Evolutionary conservation across 768 basidiomycete species (phyloP).

Genomic region (Pisolithus sp.): DNA sequence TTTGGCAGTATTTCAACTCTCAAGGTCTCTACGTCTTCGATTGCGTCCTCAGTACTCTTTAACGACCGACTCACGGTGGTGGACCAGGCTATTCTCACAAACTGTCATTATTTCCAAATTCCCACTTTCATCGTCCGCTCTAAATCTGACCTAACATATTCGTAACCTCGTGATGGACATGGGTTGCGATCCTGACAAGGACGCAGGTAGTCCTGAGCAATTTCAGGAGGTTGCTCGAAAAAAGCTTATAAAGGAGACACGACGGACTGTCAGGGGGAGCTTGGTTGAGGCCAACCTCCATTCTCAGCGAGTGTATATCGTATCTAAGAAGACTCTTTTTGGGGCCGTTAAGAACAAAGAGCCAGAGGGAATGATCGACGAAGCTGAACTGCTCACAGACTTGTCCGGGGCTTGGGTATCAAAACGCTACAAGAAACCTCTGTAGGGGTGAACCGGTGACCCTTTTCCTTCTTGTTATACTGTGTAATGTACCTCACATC

Average conservation of each 20-base stretch:
- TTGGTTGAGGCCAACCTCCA: constrained; percentile 9
- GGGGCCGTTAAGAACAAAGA: not conserved
- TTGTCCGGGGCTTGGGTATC: too few relatives aligned
- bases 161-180: constrained; percentile 6
- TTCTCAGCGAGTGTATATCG: constrained; percentile 10
- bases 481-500: too few relatives aligned
- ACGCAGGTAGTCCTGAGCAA: not conserved
- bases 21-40: constrained; percentile 26
- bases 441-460: too few relatives aligned
- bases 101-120: constrained; percentile 17
- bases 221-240: constrained; percentile 2
- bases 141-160: too few relatives aligned
- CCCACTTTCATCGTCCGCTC: too few relatives aligned
- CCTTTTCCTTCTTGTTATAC: too few relatives aligned
- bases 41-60: constrained; percentile 14
- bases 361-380: constrained; percentile 1
- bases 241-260: constrained; percentile 5
- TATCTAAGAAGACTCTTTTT: constrained; percentile 9
- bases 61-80: constrained; percentile 21
- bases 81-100: constrained; percentile 22
- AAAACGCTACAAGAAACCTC: too few relatives aligned
- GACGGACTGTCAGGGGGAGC: constrained; percentile 3
- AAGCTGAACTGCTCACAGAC: constrained; percentile 6
- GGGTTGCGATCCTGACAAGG: constrained; percentile 5
- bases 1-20: constrained; percentile 25